Conservation (phyloP, 805 yeast species). For the Metschnikowia picachoensis region DNA sequence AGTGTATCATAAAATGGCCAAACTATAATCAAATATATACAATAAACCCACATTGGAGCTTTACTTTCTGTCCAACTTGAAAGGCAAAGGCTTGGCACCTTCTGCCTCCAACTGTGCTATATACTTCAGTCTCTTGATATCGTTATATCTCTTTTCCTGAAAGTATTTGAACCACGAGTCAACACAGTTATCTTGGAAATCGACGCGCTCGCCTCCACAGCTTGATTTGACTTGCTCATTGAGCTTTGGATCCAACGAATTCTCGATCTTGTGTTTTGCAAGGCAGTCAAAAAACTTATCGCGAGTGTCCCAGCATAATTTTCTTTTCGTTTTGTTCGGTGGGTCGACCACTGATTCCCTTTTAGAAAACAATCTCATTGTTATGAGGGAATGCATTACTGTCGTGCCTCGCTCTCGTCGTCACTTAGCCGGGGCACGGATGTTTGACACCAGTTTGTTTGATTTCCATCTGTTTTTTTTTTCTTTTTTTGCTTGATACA, state of each 20-base stretch:
- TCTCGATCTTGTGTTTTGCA: constrained; percentile 60
- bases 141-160: constrained; percentile 83
- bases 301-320: constrained; percentile 86
- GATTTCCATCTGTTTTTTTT: not conserved
- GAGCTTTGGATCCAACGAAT: constrained; percentile 58
- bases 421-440: constrained; percentile 1
- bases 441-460: not conserved
- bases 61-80: constrained; percentile 25
- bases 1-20: constrained; percentile 18
- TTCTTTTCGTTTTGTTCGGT: constrained; percentile 65
- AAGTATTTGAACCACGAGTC: constrained; percentile 86
- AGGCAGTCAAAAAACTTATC: constrained; percentile 76
- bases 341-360: constrained; percentile 35
- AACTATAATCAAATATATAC: constrained; percentile 5
- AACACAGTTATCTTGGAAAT: constrained; percentile 72
- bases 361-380: constrained; percentile 51
- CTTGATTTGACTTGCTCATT: constrained; percentile 44
- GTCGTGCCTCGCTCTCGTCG: not conserved
- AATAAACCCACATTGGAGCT: not conserved
- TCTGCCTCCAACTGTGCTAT: constrained; percentile 67
- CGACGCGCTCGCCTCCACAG: constrained; percentile 56
- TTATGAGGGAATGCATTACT: not conserved
- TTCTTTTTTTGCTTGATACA: no score
- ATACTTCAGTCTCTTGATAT: constrained; percentile 63
- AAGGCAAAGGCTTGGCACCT: constrained; percentile 38